Evolutionary conservation across 2,329 filamentous ascomycete species (phyloP).

Genomic region (Aspergillus flavus): DNA sequence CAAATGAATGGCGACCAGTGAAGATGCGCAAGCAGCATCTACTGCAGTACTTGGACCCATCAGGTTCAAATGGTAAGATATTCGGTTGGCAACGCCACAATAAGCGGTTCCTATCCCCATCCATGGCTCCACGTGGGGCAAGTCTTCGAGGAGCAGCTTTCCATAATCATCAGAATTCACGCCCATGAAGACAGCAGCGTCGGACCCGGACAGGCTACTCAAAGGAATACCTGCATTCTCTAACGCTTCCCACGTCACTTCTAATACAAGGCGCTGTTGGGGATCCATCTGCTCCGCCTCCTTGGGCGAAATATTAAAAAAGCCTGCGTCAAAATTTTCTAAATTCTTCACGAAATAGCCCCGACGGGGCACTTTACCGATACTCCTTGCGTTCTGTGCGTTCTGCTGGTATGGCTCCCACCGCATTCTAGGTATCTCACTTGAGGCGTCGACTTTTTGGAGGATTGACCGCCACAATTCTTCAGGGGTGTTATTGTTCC

Average conservation of each 20-base stretch:
- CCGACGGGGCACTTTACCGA: slow-evolving; percentile 19
- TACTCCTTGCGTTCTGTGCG: slow-evolving; percentile 25
- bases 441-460: slow-evolving; percentile 30
- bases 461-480: slow-evolving; percentile 38
- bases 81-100: slow-evolving; percentile 35
- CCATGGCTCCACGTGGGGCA: slow-evolving; percentile 40
- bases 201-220: slow-evolving; percentile 24
- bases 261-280: slow-evolving; percentile 30
- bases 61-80: slow-evolving; percentile 28
- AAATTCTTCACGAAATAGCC: slow-evolving; percentile 36
- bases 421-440: slow-evolving; percentile 32
- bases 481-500: slow-evolving; percentile 32
- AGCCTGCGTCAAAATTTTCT: slow-evolving; percentile 32
- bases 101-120: slow-evolving; percentile 46
- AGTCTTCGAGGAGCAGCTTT: slow-evolving; percentile 40
- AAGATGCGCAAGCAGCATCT: slow-evolving; percentile 30
- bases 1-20: slow-evolving; percentile 25
- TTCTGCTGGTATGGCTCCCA: slow-evolving; percentile 37
- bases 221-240: slow-evolving; percentile 26
- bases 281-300: slow-evolving; percentile 34
- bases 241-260: slow-evolving; percentile 27
- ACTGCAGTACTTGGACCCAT: slow-evolving; percentile 27
- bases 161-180: slow-evolving; percentile 42
- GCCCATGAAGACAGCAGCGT: slow-evolving; percentile 36
- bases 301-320: slow-evolving; percentile 32